Evolutionary conservation across 306 rosid species (phyloP), one percentile per base, ranked within the genome.

Genomic region (Begonia loranthoides): DNA sequence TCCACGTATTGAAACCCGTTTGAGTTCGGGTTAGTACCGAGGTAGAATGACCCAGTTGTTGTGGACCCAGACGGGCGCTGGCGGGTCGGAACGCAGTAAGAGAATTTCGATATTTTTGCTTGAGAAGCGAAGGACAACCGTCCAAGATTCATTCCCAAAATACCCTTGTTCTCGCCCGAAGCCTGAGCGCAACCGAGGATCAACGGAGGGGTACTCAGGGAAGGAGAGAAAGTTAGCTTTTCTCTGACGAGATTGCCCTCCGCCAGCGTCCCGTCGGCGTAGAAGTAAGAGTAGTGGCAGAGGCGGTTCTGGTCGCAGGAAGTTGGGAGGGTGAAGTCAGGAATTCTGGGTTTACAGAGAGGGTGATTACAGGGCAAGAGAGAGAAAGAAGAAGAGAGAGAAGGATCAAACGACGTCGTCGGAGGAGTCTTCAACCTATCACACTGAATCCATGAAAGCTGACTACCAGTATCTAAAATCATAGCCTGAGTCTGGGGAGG

Each of bases 181-280:
- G 63, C 75, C 1, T 77, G 52, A 17, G 97, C 75, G 47, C 97
- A 90, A 2, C 97, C 97, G 5, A 90, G 92, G 9, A 69, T 57
- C 1, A 85, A 50, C 0, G 97, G 92, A 64, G 94, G 92, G 68
- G 97, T 90, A 48, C 52, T 19, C n/a, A 66, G 19, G 79, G 94
- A 68, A 66, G 47, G 58, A 0, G 95, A 70, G 49, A 85, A 67
- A 9, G 73, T 21, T 10, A 90, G 61, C 48, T 74, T 90, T 50
- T 90, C 97, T 12, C 74, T n/a, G 65, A 82, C 80, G 57, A 90
- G 87, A 72, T 90, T 90, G 49, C 97, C 97, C 83, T 90, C 94
- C 9, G 97, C 94, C 36, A 59, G 54, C 2, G 95, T 90, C 0
- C 95, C 95, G 62, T 90, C 97, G 3, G 97, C 95, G 56, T 73